These are phyloP conservation scores for Solanum habrochaites DNA, from an alignment of 257 asterid genomes.

Conservation along the genomic window DNA sequence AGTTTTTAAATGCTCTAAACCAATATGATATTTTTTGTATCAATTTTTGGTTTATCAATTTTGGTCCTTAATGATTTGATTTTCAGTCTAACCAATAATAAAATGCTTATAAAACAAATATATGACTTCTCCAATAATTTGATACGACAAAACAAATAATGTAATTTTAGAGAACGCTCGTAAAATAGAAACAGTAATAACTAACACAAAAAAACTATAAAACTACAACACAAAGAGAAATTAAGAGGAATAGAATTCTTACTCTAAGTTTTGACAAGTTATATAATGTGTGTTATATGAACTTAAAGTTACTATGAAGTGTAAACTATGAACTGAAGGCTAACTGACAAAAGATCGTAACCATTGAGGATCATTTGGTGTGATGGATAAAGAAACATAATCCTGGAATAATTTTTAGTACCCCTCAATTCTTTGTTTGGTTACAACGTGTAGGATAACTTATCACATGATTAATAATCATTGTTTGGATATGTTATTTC, in stretches of 20 bases:
- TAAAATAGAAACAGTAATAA: too few species aligned
- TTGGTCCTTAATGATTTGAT: too few species aligned
- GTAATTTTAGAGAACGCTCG: too few species aligned
- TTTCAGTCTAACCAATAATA: not conserved
- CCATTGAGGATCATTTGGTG: not conserved
- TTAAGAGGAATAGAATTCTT: not conserved
- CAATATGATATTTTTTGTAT: not conserved
- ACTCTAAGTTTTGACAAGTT: not conserved
- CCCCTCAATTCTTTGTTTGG: not conserved
- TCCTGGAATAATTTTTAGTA: not conserved
- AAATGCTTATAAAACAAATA: not conserved
- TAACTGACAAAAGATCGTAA: not conserved
- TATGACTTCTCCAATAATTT: not conserved
- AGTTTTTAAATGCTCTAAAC: fast-evolving
- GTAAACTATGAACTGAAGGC: not conserved
- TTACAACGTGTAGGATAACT: too few species aligned
- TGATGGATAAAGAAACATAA: not conserved
- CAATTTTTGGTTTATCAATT: too few species aligned
- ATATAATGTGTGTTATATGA: not conserved
- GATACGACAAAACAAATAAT: too few species aligned
- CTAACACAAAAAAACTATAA: too few species aligned
- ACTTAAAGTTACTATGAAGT: too few species aligned
- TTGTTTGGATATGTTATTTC: not conserved
- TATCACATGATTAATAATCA: too few species aligned
- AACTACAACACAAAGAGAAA: too few species aligned